Evolutionary conservation across 352 stramenopile genomes (phyloP).

Genomic region (Blastocystis sp.): DNA sequence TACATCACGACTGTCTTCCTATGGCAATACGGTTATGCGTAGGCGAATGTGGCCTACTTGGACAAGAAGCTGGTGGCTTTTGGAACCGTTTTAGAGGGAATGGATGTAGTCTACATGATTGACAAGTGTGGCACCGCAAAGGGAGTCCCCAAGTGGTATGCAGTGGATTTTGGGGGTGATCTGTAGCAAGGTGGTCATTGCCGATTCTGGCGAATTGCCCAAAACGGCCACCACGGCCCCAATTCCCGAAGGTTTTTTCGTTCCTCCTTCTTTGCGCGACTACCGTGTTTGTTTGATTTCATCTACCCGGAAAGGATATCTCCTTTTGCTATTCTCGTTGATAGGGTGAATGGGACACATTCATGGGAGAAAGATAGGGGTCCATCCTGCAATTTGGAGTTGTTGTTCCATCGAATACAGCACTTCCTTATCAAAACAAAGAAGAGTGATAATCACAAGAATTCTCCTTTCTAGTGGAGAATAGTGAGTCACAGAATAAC

Average conservation of each 20-base stretch:
- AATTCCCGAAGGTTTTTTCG: neutral
- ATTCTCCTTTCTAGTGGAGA: no score
- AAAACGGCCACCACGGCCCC: neutral
- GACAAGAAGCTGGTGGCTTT: conserved; percentile 64
- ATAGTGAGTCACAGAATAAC: no score
- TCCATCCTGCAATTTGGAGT: no score
- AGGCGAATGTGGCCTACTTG: conserved; percentile 64
- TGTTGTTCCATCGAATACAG: no score
- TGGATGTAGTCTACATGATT: conserved; percentile 67
- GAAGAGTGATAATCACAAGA: no score
- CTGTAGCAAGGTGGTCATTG: conserved; percentile 33
- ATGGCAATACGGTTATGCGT: neutral
- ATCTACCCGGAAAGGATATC: no score
- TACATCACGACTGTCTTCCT: conserved; percentile 39
- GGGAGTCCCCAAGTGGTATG: conserved; percentile 35
- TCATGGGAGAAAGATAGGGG: no score
- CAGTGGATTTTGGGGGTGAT: neutral
- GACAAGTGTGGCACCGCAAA: conserved; percentile 13
- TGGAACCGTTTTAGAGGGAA: conserved; percentile 56
- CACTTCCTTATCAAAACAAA: no score
- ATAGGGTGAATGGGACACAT: no score
- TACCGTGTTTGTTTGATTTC: neutral
- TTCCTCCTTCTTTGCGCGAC: neutral
- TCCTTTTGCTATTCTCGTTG: no score
- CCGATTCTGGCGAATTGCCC: conserved; percentile 30